Evolutionary conservation across 192 early-diverging fungal species (phyloP).

Genomic region (Entomortierella parvispora): DNA sequence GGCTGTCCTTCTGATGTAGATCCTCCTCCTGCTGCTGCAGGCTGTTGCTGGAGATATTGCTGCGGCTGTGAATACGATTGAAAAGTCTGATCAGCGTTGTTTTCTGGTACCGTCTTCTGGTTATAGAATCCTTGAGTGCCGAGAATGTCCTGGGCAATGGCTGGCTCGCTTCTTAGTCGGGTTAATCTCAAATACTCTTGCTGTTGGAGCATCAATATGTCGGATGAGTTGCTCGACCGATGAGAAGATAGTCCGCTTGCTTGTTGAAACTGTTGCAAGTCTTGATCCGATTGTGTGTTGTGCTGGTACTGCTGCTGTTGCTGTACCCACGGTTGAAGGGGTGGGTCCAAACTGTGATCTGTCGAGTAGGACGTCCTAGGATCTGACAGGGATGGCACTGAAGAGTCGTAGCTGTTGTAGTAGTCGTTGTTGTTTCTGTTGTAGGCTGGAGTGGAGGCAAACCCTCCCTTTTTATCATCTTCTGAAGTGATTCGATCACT

Average conservation of each 20-base stretch:
- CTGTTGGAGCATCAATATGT: conserved; percentile 29
- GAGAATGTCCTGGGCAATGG: not conserved
- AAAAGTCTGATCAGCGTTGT: not conserved
- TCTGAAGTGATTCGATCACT: not conserved
- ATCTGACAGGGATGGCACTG: not conserved
- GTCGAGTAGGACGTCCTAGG: not conserved
- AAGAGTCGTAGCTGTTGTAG: not conserved
- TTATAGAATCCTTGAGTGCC: too few relatives aligned
- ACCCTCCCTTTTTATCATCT: conserved; percentile 16
- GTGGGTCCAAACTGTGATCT: not conserved
- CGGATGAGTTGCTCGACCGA: conserved; percentile 29
- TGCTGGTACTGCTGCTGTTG: not conserved
- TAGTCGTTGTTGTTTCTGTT: not conserved
- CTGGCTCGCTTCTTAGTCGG: conserved; percentile 17
- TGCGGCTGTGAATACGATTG: not conserved
- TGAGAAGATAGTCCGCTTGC: conserved; percentile 2
- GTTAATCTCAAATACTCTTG: conserved; percentile 36
- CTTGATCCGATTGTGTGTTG: not conserved
- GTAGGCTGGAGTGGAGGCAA: not conserved
- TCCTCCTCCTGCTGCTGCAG: not conserved
- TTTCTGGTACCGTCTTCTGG: not conserved
- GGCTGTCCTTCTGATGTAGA: too few relatives aligned
- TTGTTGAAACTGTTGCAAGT: not conserved
- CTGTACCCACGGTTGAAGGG: not conserved
- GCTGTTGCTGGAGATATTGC: not conserved